Conservation (phyloP, 495 filamentous ascomycete species). For the Echria macrotheca region DNA sequence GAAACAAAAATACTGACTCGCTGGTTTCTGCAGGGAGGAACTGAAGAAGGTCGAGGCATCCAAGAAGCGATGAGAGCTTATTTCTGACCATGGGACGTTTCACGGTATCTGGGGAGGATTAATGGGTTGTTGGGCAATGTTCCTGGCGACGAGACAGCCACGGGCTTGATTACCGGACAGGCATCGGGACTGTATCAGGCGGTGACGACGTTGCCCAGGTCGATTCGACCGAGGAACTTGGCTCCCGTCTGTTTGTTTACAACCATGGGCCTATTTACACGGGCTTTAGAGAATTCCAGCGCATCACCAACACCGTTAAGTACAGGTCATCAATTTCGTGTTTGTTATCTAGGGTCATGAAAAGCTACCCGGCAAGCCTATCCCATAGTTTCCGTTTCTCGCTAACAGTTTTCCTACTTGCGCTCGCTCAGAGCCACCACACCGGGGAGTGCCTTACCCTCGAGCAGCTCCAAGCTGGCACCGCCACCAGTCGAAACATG, state of each 20-base stretch:
- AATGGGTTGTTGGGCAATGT: no score
- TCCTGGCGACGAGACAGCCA: no score
- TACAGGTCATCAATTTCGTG: neutral
- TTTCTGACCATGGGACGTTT: no score
- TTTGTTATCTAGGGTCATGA: neutral
- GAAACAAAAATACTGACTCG: neutral
- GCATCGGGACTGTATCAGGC: no score
- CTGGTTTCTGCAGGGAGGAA: constrained; percentile 64
- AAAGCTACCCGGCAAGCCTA: no score
- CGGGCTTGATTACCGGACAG: no score
- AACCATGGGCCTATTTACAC: no score
- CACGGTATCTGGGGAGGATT: neutral
- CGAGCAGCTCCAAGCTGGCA: constrained; percentile 89
- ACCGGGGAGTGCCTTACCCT: constrained; percentile 96
- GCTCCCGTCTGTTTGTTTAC: no score
- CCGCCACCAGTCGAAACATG: constrained; percentile 97
- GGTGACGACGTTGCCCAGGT: no score
- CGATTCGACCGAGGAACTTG: no score
- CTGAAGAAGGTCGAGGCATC: constrained; percentile 83
- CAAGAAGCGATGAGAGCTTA: constrained; percentile 51
- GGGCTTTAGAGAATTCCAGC: no score
- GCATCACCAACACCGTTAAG: neutral
- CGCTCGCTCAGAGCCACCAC: constrained; percentile 85
- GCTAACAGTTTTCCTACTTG: constrained; percentile 25
- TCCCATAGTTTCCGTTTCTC: no score